Percentiles rank a stretch among this genome's conserved stretches.
phyloP scores from a whole-genome alignment of 257 asterid species.

The Jacaranda copaia region DNA sequence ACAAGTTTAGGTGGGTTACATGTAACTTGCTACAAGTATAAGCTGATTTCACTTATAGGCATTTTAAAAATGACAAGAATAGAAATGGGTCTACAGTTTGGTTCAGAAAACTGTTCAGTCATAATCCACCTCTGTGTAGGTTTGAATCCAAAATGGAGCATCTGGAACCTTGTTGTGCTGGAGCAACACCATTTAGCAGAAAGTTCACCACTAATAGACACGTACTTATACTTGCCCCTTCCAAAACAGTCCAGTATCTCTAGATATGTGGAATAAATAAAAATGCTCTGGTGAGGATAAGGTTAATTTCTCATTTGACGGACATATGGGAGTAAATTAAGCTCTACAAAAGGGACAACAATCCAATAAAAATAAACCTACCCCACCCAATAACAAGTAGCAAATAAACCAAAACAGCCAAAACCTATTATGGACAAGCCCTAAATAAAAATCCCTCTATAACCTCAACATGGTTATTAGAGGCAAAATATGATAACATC shows the following conservation, averaged over 20 bases:
- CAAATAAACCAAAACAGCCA: conserved; percentile 14
- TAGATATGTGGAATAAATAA: background rate
- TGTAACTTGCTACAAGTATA: background rate
- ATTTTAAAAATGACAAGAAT: background rate
- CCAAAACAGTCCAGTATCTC: background rate
- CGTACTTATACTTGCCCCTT: background rate
- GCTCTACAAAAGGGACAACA: background rate
- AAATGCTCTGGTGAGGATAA: conserved; percentile 1
- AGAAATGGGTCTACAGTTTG: conserved; percentile 2
- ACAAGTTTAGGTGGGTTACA: background rate
- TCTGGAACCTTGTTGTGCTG: conserved; percentile 1
- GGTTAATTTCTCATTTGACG: conserved; percentile 15
- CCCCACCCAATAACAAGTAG: conserved; percentile 24
- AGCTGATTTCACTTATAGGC: background rate
- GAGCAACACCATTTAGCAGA: background rate
- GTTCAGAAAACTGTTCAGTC: background rate
- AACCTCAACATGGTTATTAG: background rate
- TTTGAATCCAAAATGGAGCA: conserved; percentile 4
- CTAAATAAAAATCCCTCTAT: background rate
- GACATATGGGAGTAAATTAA: conserved; percentile 10
- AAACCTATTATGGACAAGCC: conserved; percentile 24
- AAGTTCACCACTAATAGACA: background rate
- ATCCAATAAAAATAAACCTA: background rate
- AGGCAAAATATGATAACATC: background rate
- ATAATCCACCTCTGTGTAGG: background rate